phyloP scores from a whole-genome alignment of 805 yeast species.

The Kodamaea neixiangensis region DNA sequence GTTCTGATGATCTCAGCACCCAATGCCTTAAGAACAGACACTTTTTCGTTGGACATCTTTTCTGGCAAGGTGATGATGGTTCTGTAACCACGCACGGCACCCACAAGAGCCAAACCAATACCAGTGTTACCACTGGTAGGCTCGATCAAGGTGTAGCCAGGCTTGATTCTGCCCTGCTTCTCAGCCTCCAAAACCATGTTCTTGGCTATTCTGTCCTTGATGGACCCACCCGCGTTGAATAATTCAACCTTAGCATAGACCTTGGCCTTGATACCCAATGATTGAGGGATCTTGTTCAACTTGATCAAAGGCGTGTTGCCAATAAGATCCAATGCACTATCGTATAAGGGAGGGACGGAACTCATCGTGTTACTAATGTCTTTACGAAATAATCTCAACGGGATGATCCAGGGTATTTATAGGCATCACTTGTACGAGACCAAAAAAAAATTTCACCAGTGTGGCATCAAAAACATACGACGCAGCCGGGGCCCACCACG shows the following conservation, averaged over 20 bases:
- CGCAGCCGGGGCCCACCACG: background rate
- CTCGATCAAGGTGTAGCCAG: constrained; percentile 84
- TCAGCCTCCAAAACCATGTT: constrained; percentile 88
- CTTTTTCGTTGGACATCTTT: constrained; percentile 90
- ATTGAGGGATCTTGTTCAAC: constrained; percentile 74
- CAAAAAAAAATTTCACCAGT: constrained; percentile 8
- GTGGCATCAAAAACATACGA: constrained; percentile 8
- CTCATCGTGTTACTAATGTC: constrained; percentile 6
- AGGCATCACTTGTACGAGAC: constrained; percentile 1
- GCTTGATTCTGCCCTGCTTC: constrained; percentile 71
- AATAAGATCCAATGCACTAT: constrained; percentile 68
- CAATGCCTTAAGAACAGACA: constrained; percentile 80
- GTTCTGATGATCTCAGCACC: constrained; percentile 92
- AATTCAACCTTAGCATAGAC: constrained; percentile 75
- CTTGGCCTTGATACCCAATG: constrained; percentile 70
- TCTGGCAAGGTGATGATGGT: constrained; percentile 88
- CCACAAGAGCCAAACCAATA: constrained; percentile 83
- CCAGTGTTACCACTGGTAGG: constrained; percentile 94
- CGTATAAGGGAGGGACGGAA: constrained; percentile 40
- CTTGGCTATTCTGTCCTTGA: constrained; percentile 85
- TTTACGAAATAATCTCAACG: background rate
- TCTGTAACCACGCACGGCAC: constrained; percentile 85
- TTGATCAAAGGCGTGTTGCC: constrained; percentile 84
- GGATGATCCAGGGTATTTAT: background rate
- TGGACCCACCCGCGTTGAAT: constrained; percentile 89